Evolutionary conservation across 257 asterid genomes (phyloP), one percentile per base, ranked within the genome.

Genomic region (Craterostigma plantagineum): DNA sequence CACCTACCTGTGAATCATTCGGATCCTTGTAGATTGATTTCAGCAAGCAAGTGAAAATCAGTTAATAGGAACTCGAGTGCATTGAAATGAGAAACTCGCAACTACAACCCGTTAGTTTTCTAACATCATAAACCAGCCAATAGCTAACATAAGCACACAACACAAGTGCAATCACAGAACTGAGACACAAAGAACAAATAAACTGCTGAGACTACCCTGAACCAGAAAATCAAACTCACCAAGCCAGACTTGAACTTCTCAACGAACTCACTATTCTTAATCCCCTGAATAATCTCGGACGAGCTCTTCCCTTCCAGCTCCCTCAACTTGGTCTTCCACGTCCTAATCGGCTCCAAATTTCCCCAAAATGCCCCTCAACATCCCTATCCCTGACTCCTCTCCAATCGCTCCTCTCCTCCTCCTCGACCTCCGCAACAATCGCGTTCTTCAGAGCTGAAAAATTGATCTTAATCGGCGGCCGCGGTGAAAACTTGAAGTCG

Each of bases 171-270:
- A 23, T 23, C 30, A 23, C 6, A 16, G 40, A 39, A n/a, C n/a
- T n/a, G n/a, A n/a, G n/a, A n/a, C n/a, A n/a, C n/a, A n/a, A n/a
- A n/a, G n/a, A n/a, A n/a, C n/a, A n/a, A n/a, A n/a, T n/a, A n/a
- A n/a, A n/a, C n/a, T n/a, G 6, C 30, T 23, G 30, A 23, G 30
- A 23, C 30, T 23, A 6, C 10, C 33, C n/a, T n/a, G 13, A 35
- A 7, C 23, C 40, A 55, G 45, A 45, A 43, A 46, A 55, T 41
- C 51, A 50, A 8, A 30, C 69, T 7, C 75, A 90, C 99, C 95
- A 83, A 72, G 60, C 96, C 77, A 17, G 96, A 83, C 65, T 90
- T 90, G 18, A 77, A 62, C 61, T 90, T 90, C 66, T 55, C 96
- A 45, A 83, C 75, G 39, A 90, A 75, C 68, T 90, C 92, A 51